Conservation (phyloP, 805 yeast species). For the Saccharomycopsis sp. region DNA sequence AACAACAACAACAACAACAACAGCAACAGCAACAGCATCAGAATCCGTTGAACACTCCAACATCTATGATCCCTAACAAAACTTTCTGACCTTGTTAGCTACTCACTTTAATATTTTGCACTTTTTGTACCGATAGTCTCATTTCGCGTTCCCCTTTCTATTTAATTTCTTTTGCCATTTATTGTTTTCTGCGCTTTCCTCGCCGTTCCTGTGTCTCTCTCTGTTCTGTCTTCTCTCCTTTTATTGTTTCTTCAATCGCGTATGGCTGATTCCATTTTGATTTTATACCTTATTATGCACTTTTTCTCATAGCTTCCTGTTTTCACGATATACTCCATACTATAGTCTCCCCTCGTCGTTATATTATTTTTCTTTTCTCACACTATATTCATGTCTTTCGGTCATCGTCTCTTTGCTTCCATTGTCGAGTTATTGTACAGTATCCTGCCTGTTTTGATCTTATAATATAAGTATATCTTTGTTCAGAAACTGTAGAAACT, state of each 20-base stretch:
- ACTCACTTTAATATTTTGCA: neutral
- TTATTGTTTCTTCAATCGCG: neutral
- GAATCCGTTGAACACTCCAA: neutral
- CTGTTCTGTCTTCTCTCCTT: neutral
- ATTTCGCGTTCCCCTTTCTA: too few relatives aligned
- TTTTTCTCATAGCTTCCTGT: neutral
- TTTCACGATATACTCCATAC: neutral
- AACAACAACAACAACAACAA: constrained; percentile 7
- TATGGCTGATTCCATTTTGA: neutral
- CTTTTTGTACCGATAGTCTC: too few relatives aligned
- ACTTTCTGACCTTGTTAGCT: constrained; percentile 1
- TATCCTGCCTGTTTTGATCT: neutral
- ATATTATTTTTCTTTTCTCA: too few relatives aligned
- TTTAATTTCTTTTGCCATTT: too few relatives aligned
- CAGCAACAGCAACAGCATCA: constrained; percentile 17
- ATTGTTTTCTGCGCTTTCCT: neutral
- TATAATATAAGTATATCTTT: too few relatives aligned
- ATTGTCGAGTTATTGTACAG: neutral
- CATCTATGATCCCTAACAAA: constrained; percentile 5
- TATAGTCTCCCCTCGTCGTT: too few relatives aligned
- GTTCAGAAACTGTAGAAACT: too few relatives aligned
- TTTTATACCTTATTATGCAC: neutral
- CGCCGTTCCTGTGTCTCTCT: neutral
- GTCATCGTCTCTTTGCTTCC: neutral
- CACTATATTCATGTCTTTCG: neutral